Evolutionary conservation across 257 asterid species (phyloP).

Genomic region (Solanum peruvianum): DNA sequence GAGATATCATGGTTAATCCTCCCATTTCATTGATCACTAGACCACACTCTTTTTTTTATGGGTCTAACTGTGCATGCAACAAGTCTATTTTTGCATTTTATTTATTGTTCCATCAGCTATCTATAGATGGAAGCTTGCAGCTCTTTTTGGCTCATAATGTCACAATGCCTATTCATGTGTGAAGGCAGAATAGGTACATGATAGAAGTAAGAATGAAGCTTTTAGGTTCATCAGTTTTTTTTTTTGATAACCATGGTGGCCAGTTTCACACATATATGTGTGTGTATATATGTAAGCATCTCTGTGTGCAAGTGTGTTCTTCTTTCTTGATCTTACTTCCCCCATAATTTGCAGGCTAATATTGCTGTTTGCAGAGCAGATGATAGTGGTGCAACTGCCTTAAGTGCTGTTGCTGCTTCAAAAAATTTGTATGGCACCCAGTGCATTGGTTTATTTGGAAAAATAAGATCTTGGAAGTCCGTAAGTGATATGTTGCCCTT

Average conservation of each 20-base stretch:
- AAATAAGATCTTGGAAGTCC: slow-evolving; percentile 96
- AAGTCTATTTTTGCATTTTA: not conserved
- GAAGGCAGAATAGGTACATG: not conserved
- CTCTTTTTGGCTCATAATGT: not conserved
- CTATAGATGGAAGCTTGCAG: not conserved
- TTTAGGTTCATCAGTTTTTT: not conserved
- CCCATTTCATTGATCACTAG: not conserved
- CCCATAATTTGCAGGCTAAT: slow-evolving; percentile 55
- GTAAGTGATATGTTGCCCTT: slow-evolving; percentile 35
- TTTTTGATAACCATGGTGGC: not conserved
- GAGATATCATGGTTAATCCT: not conserved
- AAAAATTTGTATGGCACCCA: slow-evolving; percentile 92
- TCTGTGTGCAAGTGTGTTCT: not conserved
- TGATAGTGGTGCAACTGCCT: slow-evolving; percentile 86
- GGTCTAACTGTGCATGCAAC: not conserved
- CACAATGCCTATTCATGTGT: not conserved
- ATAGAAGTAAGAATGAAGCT: not conserved
- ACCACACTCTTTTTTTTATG: not conserved
- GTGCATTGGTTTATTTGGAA: slow-evolving; percentile 88
- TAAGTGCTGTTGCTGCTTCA: slow-evolving; percentile 70
- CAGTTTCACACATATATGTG: not conserved
- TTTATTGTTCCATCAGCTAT: not conserved
- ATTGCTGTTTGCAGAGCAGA: slow-evolving; percentile 93
- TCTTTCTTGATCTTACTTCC: not conserved
- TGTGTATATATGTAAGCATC: not conserved